phyloP scores from a whole-genome alignment of 75 land plant genomes.

The Cupressus sempervirens region DNA sequence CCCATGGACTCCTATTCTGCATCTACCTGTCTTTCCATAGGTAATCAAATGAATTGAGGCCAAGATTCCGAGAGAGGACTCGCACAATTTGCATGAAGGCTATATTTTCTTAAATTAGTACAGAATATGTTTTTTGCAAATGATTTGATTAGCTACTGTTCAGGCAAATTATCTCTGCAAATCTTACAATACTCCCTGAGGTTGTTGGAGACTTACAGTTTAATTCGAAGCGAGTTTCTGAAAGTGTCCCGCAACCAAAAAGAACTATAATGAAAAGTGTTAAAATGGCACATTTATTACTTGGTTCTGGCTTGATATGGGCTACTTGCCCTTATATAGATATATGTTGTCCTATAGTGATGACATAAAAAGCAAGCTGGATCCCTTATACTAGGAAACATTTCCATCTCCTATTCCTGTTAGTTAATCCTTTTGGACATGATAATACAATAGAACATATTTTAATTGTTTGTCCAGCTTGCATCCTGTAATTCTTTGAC shows the following conservation, averaged over 20 bases:
- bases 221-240: not conserved
- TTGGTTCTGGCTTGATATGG: not conserved
- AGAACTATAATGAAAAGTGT: not conserved
- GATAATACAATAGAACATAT: not conserved
- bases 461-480: not conserved
- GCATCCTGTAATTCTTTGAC: not conserved
- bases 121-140: not conserved
- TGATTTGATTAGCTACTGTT: not conserved
- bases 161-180: constrained; percentile 1
- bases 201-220: constrained; percentile 15
- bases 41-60: not conserved
- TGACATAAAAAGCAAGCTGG: not conserved
- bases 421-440: not conserved
- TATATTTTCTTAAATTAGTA: not conserved
- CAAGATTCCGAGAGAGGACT: not conserved
- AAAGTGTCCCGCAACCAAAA: constrained; percentile 1
- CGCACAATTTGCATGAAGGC: not conserved
- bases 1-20: not conserved
- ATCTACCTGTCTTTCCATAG: not conserved
- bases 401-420: not conserved
- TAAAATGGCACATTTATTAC: no score
- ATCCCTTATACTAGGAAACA: not conserved
- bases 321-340: not conserved
- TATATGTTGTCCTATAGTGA: not conserved
- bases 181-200: constrained; percentile 10